Evolutionary conservation across 2,329 filamentous ascomycete species (phyloP), one percentile per base, ranked within the genome.

Genomic region (Colletotrichum tropicale): DNA sequence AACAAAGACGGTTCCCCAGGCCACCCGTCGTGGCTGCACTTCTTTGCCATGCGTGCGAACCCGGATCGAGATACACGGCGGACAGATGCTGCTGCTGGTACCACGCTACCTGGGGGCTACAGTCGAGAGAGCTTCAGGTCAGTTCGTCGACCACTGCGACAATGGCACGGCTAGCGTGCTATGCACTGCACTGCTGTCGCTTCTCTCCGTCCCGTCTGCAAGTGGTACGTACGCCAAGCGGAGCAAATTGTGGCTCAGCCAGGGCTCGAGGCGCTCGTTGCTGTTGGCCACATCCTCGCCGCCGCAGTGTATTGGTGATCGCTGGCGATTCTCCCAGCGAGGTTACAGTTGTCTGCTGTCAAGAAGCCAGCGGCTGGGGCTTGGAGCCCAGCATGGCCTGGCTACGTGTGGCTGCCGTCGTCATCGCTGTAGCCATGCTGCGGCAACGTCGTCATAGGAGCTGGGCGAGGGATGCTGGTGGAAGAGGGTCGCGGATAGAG

Each of bases 1-100:
- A 66, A 73, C 69, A 75, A 73, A 73, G 70, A 38, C 38, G 56
- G 70, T 73, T 36, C 48, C 70, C 73, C 55, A 66, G 72, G 30
- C 52, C 62, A 58, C 69, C 66, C 62, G 70, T 61, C 70, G 72
- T 66, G 36, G 62, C 69, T 75, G 32, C 26, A 52, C 36, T 55
- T 52, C 43, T 66, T 52, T 55, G 55, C 68, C 69, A 66, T 75
- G 68, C 62, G 60, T 70, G 60, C 58, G 71, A 75, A 26, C 18
- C 66, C 43, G 64, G 48, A 64, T 62, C 64, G 64, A 65, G 64
- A 72, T 64, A 73, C 68, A 62, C 38, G 69, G 70, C 70, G 73
- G 70, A 2, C 73, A 36, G 55, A 68, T 68, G 52, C 64, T 48
- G 38, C 64, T 34, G 55, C n/a, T 55, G 34, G 73, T 75, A 65